phyloP scores from a whole-genome alignment of 169 alveolate genomes.

The Plasmodium billcollinsi region DNA sequence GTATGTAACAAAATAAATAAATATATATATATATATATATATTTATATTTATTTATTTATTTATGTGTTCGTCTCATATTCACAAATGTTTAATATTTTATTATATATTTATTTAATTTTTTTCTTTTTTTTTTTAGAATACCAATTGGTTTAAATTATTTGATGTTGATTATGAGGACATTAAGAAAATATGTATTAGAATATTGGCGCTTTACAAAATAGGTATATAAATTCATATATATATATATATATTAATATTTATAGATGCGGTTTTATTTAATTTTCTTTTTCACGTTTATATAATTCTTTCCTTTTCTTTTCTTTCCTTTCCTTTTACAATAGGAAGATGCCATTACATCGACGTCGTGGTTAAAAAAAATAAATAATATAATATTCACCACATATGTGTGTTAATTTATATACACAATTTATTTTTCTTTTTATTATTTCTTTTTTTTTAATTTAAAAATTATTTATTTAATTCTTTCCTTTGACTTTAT shows the following conservation, averaged over 20 bases:
- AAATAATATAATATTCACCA: neutral
- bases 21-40: neutral
- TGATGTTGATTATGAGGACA: slow-evolving; percentile 85
- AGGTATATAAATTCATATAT: slow-evolving; percentile 16
- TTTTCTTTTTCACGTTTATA: neutral
- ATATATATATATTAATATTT: neutral
- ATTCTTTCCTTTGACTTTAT: no score
- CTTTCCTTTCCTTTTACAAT: neutral
- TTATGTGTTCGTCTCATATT: neutral
- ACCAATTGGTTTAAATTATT: slow-evolving; percentile 84
- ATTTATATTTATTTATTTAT: neutral
- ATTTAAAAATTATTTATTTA: no score
- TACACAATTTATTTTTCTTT: no score
- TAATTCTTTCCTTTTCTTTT: neutral
- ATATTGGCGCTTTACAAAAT: slow-evolving; percentile 81
- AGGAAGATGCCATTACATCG: slow-evolving; percentile 72
- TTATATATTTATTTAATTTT: neutral
- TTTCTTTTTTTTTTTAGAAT: slow-evolving; percentile 2
- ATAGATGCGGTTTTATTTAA: slow-evolving; percentile 1
- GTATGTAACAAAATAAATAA: slow-evolving; percentile 22
- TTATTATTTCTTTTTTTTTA: no score
- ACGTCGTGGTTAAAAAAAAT: slow-evolving; percentile 40
- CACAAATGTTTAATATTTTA: neutral
- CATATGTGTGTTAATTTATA: no score
- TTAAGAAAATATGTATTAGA: slow-evolving; percentile 80